Evolutionary conservation across 495 filamentous ascomycete genomes (phyloP).

Genomic region (Glonium stellatum): DNA sequence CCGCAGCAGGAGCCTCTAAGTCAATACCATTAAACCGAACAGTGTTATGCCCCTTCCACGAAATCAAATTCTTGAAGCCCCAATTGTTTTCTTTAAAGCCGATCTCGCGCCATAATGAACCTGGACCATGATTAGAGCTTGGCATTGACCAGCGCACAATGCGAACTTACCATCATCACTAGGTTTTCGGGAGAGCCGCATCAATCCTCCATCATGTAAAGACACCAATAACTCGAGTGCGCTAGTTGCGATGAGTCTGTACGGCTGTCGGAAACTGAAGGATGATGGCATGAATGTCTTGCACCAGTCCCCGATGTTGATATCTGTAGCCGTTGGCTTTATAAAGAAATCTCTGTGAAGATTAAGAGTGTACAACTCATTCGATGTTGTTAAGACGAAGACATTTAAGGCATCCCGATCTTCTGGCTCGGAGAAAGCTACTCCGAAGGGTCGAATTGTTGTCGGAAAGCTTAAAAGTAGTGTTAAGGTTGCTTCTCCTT

Average conservation of each 20-base stretch:
- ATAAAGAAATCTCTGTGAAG: conserved; percentile 77
- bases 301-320: conserved; percentile 66
- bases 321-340: conserved; percentile 57
- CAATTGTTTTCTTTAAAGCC: conserved; percentile 74
- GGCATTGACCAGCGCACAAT: conserved; percentile 15
- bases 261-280: conserved; percentile 66
- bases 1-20: conserved; percentile 58
- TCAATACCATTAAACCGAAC: conserved; percentile 58
- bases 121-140: conserved; percentile 25
- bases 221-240: conserved; percentile 69
- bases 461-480: conserved; percentile 70
- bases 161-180: conserved; percentile 56
- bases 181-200: conserved; percentile 61
- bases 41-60: conserved; percentile 59
- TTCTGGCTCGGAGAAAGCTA: conserved; percentile 72
- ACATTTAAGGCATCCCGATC: conserved; percentile 72
- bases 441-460: conserved; percentile 61
- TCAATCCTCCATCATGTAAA: conserved; percentile 72
- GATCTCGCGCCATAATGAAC: conserved; percentile 65
- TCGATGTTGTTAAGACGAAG: conserved; percentile 70
- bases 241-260: conserved; percentile 69
- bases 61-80: conserved; percentile 64
- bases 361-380: conserved; percentile 72
- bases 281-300: conserved; percentile 63
- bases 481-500: conserved; percentile 60